Evolutionary conservation across 148 eudicot species (phyloP), one percentile per base, ranked within the genome.

Genomic region (Camellia lanceoleosa): DNA sequence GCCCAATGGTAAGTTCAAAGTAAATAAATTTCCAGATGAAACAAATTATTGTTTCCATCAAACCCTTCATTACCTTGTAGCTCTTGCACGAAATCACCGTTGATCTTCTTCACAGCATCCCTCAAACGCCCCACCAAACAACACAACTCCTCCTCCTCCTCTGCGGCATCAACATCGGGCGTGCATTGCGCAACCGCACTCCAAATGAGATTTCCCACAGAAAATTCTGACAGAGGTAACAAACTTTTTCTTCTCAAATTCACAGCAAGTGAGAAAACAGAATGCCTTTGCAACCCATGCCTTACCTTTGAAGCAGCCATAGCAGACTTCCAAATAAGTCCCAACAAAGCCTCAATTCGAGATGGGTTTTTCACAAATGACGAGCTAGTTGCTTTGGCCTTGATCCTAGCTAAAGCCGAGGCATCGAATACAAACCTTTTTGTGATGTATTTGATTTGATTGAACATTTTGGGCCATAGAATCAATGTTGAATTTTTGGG

Each of bases 291-390:
- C n/a, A 18, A 42, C 54, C 73, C 51, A 4, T 43, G 5, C 43
- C 23, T 43, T n/a, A 54, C 52, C 63, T 63, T 6, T 12, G 79
- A 43, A n/a, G 81, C 80, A 10, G 62, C 69, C 41, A 81, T 73
- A 19, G 72, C 62, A 11, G 83, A 83, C 83, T 81, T 86, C 86
- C 86, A 83, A 2, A 86, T 47, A 18, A 83, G 74, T 5, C 73
- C 82, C 12, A 75, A 20, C 0, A 86, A 61, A 9, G 81, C 74
- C 56, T 78, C 82, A 0, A 81, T 62, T 5, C 81, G 71, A 10
- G 79, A 82, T 20, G 82, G 60, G 60, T 4, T 7, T 49, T 49
- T 4, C 6, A 56, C 44, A 4, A 66, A 66, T 3, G 69, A 66
- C 79, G 66, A 71, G 59, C 73, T 66, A 73, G 38, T 71, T 13